Percentiles rank a stretch among this genome's conserved stretches.
Evolutionary conservation across 73 alveolate genomes (phyloP).

Genomic region (Paraurostyla sp.): DNA sequence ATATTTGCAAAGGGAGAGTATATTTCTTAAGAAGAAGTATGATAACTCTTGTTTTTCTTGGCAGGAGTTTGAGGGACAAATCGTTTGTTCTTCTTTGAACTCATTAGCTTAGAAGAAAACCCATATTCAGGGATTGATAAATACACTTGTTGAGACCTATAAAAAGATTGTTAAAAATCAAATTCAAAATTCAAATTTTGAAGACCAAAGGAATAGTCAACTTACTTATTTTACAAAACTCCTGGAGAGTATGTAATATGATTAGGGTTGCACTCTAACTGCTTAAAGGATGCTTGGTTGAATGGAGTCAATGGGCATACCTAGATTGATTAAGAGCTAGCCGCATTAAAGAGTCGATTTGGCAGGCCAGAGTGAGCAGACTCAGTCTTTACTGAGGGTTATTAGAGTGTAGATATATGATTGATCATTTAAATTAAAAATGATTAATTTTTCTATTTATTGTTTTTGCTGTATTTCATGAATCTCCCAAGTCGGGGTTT

Average conservation of each 20-base stretch:
- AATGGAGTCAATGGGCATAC: constrained; percentile 6
- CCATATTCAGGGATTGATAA: constrained; percentile 53
- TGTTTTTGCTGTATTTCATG: too few species aligned
- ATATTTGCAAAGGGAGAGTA: constrained; percentile 44
- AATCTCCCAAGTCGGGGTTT: too few species aligned
- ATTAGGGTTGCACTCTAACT: constrained; percentile 26
- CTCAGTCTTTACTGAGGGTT: too few species aligned
- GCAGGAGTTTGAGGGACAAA: constrained; percentile 52
- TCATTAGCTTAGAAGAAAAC: constrained; percentile 6
- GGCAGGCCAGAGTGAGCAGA: too few species aligned
- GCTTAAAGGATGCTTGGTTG: background rate
- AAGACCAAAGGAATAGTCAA: background rate
- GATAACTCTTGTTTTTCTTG: constrained; percentile 6
- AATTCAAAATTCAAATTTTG: constrained; percentile 13
- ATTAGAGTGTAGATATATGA: too few species aligned
- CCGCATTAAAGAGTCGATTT: too few species aligned
- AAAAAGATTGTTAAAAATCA: background rate
- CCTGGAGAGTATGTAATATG: constrained; percentile 49
- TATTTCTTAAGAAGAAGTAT: constrained; percentile 9
- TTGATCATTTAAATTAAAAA: too few species aligned
- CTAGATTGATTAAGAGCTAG: background rate
- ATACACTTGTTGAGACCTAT: constrained; percentile 17
- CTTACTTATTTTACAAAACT: background rate
- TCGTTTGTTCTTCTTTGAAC: constrained; percentile 2
- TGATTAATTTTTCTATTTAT: too few species aligned